Evolutionary conservation across 805 yeast genomes (phyloP), one percentile per base, ranked within the genome.

Genomic region (Ogataea philodendri): DNA sequence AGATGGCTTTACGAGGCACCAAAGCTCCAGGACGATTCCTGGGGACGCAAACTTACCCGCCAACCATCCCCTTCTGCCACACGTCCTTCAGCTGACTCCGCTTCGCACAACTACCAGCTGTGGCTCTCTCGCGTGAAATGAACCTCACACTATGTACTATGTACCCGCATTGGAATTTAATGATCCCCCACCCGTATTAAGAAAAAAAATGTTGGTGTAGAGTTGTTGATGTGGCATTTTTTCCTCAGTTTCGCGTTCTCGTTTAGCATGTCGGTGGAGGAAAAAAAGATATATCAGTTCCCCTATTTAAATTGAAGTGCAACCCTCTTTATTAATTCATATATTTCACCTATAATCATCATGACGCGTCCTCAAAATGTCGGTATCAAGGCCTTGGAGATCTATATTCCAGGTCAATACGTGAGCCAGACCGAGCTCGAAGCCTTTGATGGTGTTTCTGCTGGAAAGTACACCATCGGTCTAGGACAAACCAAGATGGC

Each of bases 401-500:
- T 88, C 42, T 93, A 93, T 68, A 70, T 88, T 57, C 97, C 99
- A 29, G 69, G 78, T 25, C 83, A 78, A 63, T 79, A 69, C 52
- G 97, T 93, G 44, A 82, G 76, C 70, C 97, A 93, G 69, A 68
- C 80, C 31, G 97, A 86, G 37, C 70, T 93, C 49, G 99, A 93
- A 65, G 67, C 72, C 47, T 78, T 67, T 54, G 95, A 89, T 60
- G 85, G 84, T 39, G 89, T 90, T 44, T 76, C 97, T 15, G 69
- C 84, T 37, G 99, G 99, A 42, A 93, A 93, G 65, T 93, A 88
- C 74, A 93, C 99, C 59, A 90, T 93, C 63, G 99, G 99, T 32
- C 74, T 93, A 43, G 99, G 99, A 48, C 98, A 93, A 71, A 90
- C 96, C 56, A 87, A 88, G 66, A 93, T 93, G 99, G 77, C 95